These are phyloP conservation scores for Phlyctochytrium bullatum DNA, from an alignment of 192 early-diverging fungal species.

Conservation along the genomic window DNA sequence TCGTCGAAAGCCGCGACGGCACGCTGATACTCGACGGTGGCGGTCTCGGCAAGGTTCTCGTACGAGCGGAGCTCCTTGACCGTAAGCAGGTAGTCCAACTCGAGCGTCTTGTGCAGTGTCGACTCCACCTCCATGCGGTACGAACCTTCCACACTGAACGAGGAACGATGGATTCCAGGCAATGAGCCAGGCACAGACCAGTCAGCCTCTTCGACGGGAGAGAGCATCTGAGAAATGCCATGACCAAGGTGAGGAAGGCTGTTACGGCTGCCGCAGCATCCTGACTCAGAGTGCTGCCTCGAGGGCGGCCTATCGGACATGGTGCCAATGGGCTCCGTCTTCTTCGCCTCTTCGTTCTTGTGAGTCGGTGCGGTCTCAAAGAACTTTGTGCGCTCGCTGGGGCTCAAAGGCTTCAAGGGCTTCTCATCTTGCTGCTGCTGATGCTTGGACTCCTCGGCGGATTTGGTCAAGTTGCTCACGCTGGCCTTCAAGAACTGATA, in stretches of 20 bases:
- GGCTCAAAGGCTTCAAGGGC: not conserved
- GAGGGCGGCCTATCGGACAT: too few relatives aligned
- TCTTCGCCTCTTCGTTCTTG: too few relatives aligned
- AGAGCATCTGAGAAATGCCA: too few relatives aligned
- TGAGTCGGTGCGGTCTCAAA: not conserved
- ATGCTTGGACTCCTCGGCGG: not conserved
- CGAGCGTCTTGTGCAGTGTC: constrained; percentile 30
- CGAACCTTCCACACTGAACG: too few relatives aligned
- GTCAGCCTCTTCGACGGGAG: too few relatives aligned
- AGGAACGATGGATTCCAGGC: too few relatives aligned
- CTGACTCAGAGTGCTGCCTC: too few relatives aligned
- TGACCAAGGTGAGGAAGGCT: too few relatives aligned
- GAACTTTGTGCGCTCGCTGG: not conserved
- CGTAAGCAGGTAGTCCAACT: constrained; percentile 23
- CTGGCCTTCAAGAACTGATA: not conserved
- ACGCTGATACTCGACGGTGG: constrained; percentile 12
- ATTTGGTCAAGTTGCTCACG: not conserved
- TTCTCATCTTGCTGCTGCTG: not conserved
- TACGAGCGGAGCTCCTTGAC: constrained; percentile 19
- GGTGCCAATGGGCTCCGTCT: too few relatives aligned
- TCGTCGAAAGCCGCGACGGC: constrained; percentile 13
- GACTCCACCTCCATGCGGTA: constrained; percentile 20
- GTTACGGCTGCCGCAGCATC: too few relatives aligned
- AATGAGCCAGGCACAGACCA: too few relatives aligned
- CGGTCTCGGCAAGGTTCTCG: constrained; percentile 15